Evolutionary conservation across 495 filamentous ascomycete species (phyloP).

Genomic region (Pseudoneurospora amorphoporcata): DNA sequence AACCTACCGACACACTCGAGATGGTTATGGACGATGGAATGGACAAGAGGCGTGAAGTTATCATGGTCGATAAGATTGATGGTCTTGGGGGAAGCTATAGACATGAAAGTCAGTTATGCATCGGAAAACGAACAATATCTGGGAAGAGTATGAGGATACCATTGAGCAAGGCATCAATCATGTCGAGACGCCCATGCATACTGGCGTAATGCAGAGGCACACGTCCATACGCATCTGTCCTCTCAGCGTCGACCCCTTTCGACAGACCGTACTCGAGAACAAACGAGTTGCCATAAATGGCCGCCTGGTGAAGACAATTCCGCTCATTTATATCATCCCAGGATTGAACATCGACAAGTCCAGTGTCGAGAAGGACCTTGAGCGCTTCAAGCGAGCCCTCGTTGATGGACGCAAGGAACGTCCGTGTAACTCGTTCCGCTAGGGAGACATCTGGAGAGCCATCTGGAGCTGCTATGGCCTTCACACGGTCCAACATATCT

Average conservation of each 20-base stretch:
- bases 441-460: constrained; percentile 31
- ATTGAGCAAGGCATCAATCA: constrained; percentile 63
- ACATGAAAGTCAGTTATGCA: neutral
- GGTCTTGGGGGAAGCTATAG: constrained; percentile 41
- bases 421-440: constrained; percentile 68
- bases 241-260: constrained; percentile 60
- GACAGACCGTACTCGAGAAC: constrained; percentile 65
- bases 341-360: constrained; percentile 72
- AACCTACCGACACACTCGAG: constrained; percentile 67
- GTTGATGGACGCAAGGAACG: constrained; percentile 78
- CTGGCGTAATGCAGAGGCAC: constrained; percentile 93
- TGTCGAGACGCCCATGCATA: constrained; percentile 81
- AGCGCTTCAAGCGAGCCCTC: constrained; percentile 75
- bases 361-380: constrained; percentile 63
- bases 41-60: constrained; percentile 93
- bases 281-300: constrained; percentile 73
- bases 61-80: constrained; percentile 87
- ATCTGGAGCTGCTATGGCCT: constrained; percentile 28
- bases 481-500: constrained; percentile 42
- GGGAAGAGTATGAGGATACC: constrained; percentile 23
- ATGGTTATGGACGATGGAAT: constrained; percentile 81
- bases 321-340: constrained; percentile 96
- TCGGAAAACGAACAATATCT: neutral
- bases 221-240: constrained; percentile 84
- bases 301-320: constrained; percentile 90